phyloP scores from a whole-genome alignment of 768 basidiomycete genomes.

The Tricholoma terreum region DNA sequence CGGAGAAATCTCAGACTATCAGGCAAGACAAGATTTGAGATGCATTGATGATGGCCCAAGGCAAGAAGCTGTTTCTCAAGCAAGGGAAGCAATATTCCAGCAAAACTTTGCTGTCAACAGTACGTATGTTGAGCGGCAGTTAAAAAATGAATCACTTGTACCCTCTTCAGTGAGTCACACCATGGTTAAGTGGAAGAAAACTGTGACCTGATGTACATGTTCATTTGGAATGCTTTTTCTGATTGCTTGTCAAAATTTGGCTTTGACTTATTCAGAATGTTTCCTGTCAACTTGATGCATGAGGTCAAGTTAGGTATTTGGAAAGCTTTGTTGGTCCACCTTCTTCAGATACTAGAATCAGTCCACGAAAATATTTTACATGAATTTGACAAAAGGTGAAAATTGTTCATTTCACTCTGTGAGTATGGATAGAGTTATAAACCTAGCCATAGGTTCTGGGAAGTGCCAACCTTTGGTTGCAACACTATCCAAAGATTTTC shows the following conservation, averaged over 20 bases:
- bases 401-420: not conserved
- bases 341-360: conserved; percentile 29
- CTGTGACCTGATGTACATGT: not conserved
- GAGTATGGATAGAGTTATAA: too few species aligned
- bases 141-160: conserved; percentile 9
- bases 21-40: not conserved
- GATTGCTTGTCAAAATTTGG: not conserved
- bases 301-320: conserved; percentile 38
- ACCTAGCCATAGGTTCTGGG: not conserved
- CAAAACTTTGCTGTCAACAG: not conserved
- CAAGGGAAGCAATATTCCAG: conserved; percentile 6
- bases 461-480: conserved; percentile 17
- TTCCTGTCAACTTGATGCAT: conserved; percentile 36
- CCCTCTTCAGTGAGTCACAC: conserved; percentile 10
- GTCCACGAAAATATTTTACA: conserved; percentile 11
- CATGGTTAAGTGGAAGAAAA: too few species aligned
- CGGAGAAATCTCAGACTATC: conserved; percentile 12
- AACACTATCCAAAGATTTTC: conserved; percentile 24
- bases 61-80: not conserved
- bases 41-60: not conserved
- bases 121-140: conserved; percentile 8
- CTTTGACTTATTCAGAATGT: conserved; percentile 25
- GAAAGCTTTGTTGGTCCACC: conserved; percentile 33
- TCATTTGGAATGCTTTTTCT: not conserved
- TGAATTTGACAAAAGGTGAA: conserved; percentile 22